Percentiles rank a stretch among this genome's conserved stretches.
Conservation (phyloP, 1,284 basidiomycete genomes). For the Tilletiaria anomala region DNA sequence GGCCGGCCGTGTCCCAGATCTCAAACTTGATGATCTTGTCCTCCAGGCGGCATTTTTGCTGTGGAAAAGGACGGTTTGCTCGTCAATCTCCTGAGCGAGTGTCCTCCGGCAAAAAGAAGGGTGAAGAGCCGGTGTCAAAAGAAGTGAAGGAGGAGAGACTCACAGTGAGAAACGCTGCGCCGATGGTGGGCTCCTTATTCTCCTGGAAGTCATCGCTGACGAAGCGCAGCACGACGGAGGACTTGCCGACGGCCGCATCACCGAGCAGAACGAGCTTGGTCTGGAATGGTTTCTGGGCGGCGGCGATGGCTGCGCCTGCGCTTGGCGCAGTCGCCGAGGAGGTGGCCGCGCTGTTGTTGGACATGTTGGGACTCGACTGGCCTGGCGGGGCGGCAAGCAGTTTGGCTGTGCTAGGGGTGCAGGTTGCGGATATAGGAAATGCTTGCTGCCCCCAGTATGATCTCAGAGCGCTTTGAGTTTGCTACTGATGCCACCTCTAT, state of each 20-base stretch:
- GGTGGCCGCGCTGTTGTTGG: too few relatives aligned
- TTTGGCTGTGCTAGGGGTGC: too few relatives aligned
- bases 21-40: slow-evolving; percentile 68
- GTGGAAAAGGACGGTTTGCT: too few relatives aligned
- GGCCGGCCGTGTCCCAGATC: slow-evolving; percentile 90
- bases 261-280: slow-evolving; percentile 38
- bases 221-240: slow-evolving; percentile 95
- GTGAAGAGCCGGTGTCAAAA: slow-evolving; percentile 48
- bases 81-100: neutral
- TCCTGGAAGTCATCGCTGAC: slow-evolving; percentile 87
- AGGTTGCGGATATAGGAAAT: too few relatives aligned
- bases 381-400: too few relatives aligned
- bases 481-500: too few relatives aligned
- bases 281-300: slow-evolving; percentile 34
- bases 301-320: slow-evolving; percentile 9
- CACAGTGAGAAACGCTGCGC: slow-evolving; percentile 59
- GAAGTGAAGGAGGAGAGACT: slow-evolving; percentile 2
- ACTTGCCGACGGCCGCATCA: slow-evolving; percentile 94
- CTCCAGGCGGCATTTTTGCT: slow-evolving; percentile 52
- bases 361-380: too few relatives aligned
- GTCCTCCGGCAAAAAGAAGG: slow-evolving; percentile 45
- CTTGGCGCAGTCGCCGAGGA: neutral
- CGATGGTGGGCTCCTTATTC: slow-evolving; percentile 96
- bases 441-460: too few relatives aligned
- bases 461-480: too few relatives aligned